Evolutionary conservation across 164 flowering plant genomes (phyloP), one percentile per base, ranked within the genome.

Genomic region (Kingdonia uniflora): DNA sequence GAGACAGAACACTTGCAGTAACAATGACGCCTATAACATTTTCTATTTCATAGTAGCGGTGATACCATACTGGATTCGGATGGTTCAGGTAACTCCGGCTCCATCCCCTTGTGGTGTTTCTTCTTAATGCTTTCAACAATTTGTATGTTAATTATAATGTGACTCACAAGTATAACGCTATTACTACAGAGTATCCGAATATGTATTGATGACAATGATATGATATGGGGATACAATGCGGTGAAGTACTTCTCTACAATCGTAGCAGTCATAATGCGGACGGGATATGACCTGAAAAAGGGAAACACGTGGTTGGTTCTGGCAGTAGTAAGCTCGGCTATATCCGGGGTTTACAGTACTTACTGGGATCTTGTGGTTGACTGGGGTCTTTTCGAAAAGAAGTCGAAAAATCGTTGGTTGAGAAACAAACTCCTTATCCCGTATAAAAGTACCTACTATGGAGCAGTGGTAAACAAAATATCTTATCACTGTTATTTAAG

Each of bases 291-390:
- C 39, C 62, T 74, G 6, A 65, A 65, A 40, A 74, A 68, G 55
- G 74, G 67, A 13, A 49, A 2, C 19, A 49, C 39, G 23, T 80
- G 91, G 95, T 51, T 46, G 68, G 68, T 71, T 29, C 25, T 77
- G 53, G 95, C 86, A 26, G 54, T 56, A 33, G 39, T 76, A 21
- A 71, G 73, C 70, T 80, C 91, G 8, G 67, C 60, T 51, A 51
- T 77, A 37, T 81, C 91, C 26, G 61, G 69, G 26, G 37, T 74
- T 16, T 50, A 73, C 33, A 77, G 73, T 50, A 78, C 82, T 16
- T 86, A 81, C 37, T 86, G 95, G 90, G 95, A 82, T 52, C 56
- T 83, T 37, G 76, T 71, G 1, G 42, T 74, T 1, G 87, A 85
- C 61, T 83, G 95, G 95, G 90, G 95, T 5, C 82, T 85, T 42